phyloP scores from a whole-genome alignment of 495 filamentous ascomycete species.

The Tuber umbilicatum region DNA sequence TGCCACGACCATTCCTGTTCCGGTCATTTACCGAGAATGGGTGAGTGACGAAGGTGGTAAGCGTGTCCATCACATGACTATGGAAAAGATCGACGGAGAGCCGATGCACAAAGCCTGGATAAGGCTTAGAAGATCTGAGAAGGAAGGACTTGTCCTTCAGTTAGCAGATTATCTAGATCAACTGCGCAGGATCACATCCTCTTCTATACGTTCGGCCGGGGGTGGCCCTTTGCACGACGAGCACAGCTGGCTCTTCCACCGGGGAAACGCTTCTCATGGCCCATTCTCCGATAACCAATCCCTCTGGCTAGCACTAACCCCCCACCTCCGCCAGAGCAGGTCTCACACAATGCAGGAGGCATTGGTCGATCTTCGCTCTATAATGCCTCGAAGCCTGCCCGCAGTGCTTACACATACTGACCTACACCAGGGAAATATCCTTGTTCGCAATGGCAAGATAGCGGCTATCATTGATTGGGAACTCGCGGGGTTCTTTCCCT shows the following conservation, averaged over 20 bases:
- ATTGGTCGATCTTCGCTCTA: neutral
- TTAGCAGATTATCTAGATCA: neutral
- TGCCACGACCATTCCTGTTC: neutral
- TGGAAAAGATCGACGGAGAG: neutral
- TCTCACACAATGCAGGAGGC: neutral
- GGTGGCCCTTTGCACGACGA: neutral
- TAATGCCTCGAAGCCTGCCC: neutral
- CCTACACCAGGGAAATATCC: constrained; percentile 41
- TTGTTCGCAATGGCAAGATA: constrained; percentile 37
- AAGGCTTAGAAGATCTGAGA: neutral
- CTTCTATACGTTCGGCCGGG: neutral
- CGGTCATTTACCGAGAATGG: neutral
- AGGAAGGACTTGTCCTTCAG: neutral
- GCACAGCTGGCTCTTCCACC: neutral
- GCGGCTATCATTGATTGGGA: constrained; percentile 45
- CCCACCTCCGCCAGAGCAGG: neutral
- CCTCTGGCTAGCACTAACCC: neutral
- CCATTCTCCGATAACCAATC: neutral
- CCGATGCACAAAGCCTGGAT: neutral
- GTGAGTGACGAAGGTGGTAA: neutral
- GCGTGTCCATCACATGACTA: neutral
- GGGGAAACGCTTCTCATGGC: neutral
- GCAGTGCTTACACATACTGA: constrained; percentile 39
- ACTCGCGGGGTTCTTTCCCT: constrained; percentile 40
- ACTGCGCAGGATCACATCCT: neutral